Evolutionary conservation across 495 filamentous ascomycete genomes (phyloP).

Genomic region (Jackrogersella minutella): DNA sequence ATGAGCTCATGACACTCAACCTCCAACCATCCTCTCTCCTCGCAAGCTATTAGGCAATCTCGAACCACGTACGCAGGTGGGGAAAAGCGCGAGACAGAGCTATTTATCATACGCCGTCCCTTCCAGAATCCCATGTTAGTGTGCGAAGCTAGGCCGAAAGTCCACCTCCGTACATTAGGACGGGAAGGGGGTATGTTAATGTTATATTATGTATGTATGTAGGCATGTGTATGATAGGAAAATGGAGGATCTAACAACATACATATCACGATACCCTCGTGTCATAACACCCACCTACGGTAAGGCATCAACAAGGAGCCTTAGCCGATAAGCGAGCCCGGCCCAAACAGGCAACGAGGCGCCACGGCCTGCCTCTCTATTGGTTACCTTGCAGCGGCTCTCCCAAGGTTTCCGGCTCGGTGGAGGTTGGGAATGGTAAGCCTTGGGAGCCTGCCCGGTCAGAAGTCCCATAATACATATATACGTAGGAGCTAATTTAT

Average conservation of each 20-base stretch:
- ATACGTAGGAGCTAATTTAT: no score
- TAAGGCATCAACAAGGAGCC: background rate
- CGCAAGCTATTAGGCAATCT: conserved; percentile 8
- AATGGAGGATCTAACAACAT: no score
- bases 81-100: no score
- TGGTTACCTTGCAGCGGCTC: background rate
- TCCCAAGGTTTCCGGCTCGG: no score
- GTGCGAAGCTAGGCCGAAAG: no score
- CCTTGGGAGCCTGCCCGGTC: conserved; percentile 6
- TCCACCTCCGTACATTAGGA: background rate
- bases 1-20: conserved; percentile 18
- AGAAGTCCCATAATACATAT: conserved; percentile 19
- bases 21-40: no score
- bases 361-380: background rate
- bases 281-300: background rate
- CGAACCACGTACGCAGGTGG: conserved; percentile 28
- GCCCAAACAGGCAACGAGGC: background rate
- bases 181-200: no score
- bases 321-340: background rate
- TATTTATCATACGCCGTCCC: no score
- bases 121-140: no score
- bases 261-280: background rate
- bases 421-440: no score
- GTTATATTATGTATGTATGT: no score
- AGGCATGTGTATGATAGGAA: no score